Evolutionary conservation across 768 basidiomycete species (phyloP), one percentile per base, ranked within the genome.

Genomic region (Amanita brunnescens): DNA sequence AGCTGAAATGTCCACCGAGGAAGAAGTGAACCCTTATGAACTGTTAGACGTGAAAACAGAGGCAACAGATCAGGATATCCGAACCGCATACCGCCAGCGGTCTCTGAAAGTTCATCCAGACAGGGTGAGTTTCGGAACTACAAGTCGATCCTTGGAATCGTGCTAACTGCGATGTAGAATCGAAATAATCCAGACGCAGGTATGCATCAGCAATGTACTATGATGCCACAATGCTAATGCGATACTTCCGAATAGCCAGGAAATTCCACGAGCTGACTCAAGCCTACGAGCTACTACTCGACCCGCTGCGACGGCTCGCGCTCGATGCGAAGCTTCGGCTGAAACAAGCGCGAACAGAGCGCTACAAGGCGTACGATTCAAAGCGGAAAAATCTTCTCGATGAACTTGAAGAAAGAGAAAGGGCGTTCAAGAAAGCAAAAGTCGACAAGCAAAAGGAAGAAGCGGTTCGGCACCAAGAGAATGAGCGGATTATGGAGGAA

Each of bases 51-150:
- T 91, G 26, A 69, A 71, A 5, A 58, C 72, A 35, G 86, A 88
- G 55, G 75, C 83, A 14, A 84, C 84, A 26, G 87, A 91, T 53
- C 76, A 79, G 46, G 88, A 90, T 56, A 87, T 92, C 48, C 76
- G 79, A 52, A 87, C 81, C 2, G 87, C 89, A 0, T 92, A 91
- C 58, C 77, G 89, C 35, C 75, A 87, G 53, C 73, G 79, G 24
- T 91, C 90, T 1, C 74, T 89, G 58, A 91, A 89, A 69, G 87
- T 91, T 32, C 90, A 92, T 67, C 90, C 90, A 24, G 90, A 91
- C 62, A 79, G 87, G 61, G 89, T 89, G 57, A 55, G 79, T 74
- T 37, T 14, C 24, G 18, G 26, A 16, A 20, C 26, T 20, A 20
- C 20, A 32, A 9, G 23, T 2, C 3, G 14, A 21, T 0, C 14